Base-by-base conservation (phyloP, 2,329 filamentous ascomycete species). In the Hawksworthiomyces lignivorus region DNA sequence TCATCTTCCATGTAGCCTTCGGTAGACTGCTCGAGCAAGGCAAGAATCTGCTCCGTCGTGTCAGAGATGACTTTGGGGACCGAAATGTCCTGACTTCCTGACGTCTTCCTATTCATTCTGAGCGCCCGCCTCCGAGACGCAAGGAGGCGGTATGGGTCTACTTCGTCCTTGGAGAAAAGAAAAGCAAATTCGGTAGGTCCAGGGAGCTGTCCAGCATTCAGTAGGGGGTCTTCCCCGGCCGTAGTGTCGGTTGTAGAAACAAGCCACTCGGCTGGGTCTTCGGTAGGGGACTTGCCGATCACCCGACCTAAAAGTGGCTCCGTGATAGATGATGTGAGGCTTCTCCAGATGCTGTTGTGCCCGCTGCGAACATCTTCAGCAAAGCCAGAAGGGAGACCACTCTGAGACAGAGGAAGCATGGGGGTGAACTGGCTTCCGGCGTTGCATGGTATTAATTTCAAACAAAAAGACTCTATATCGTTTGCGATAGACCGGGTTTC, bases 231-330 rank as follows among this genome's bases (percentile, higher is more conserved):
- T 19, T 66, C 65, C 3, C 70, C 70, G 5, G 55, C 62, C n/a
- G 72, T 66, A 5, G 65, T 63, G 49, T 81, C 74, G 2, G 64
- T 61, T 0, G 75, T 77, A 34, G 73, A 68, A 9, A 78, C 64
- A 10, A 67, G 62, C 72, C 74, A 80, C 32, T 67, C 63, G 9
- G 28, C 8, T 4, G 8, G 10, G 7, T 34, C 10, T 11, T 56
- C 51, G 26, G 50, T 58, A 2, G 48, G 47, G 36, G 56, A 55
- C 39, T 62, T 57, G 5, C 67, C 68, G 1, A 67, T 70, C 20
- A 80, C 60, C 32, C 69, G 66, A 21, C 54, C 53, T 6, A 82
- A 62, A 4, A 75, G 58, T 1, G 46, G 36, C 12, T 62, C 57
- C 3, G 63, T 62, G 45, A 82, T 68, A 27, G 58, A 65, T 11